Base-by-base conservation (phyloP, 805 yeast genomes). In the Priceomyces medius region DNA sequence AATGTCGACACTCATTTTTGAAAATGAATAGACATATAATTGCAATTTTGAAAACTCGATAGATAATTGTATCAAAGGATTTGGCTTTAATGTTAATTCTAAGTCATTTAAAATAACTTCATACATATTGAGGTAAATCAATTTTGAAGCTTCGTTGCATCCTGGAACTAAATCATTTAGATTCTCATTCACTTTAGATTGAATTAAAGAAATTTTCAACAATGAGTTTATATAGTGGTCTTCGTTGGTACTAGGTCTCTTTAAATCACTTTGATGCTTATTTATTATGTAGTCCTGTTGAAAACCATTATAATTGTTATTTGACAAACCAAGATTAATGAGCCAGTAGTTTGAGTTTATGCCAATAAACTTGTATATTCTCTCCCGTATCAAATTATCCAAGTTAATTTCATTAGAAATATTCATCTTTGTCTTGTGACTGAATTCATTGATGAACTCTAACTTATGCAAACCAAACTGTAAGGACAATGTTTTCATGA, bases 331-430 rank as follows among this genome's bases (percentile, higher is more conserved):
- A 24, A 66, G 58, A 43, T 57, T 56, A 7, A 65, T 65, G 36
- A 66, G 56, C 75, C 74, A 70, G 53, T 66, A 68, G 52, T 66
- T 68, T 17, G 72, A 63, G 47, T 68, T 68, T 46, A 70, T 66
- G 46, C 64, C 63, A 31, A 68, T 62, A 50, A 65, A 66, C 44
- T 69, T 70, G 53, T 68, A 71, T 36, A 70, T 64, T 44, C 74
- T 50, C 45, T 68, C 74, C 38, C 74, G 54, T 26, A 66, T 61
- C 8, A 55, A 47, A 44, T 64, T 59, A 46, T 66, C 61, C 36
- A 63, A 53, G 31, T 58, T 62, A n/a, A 56, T 48, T 37, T 61
- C 64, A 35, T 40, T 38, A 3, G 63, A 46, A 8, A 61, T 44
- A 20, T 54, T 47, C 20, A 60, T 43, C 37, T 54, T 52, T 2